Percentiles rank a stretch among this genome's conserved stretches.
Evolutionary conservation across 2,329 filamentous ascomycete genomes (phyloP).

Genomic region (Aspergillus japonicus): DNA sequence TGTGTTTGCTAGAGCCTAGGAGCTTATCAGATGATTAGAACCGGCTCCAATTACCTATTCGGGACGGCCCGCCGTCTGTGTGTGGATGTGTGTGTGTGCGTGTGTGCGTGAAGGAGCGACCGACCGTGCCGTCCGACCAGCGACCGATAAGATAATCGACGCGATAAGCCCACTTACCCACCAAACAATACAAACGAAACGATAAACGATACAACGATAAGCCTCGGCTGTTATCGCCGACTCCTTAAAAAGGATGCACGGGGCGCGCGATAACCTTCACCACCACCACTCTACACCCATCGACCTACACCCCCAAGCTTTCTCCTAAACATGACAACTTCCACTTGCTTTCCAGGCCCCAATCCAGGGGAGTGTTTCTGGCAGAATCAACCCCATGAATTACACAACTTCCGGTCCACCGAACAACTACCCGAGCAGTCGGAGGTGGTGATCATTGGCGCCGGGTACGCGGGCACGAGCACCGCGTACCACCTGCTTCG

Average conservation of each 20-base stretch:
- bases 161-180: neutral
- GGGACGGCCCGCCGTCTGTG: neutral
- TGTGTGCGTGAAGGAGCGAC: neutral
- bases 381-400: slow-evolving; percentile 39
- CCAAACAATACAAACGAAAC: neutral
- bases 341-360: slow-evolving; percentile 2
- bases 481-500: slow-evolving; percentile 43
- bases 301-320: neutral
- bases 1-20: neutral
- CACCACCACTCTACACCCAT: neutral
- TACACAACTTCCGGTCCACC: slow-evolving; percentile 44
- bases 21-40: neutral
- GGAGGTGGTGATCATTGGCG: slow-evolving; percentile 49
- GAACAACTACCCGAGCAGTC: slow-evolving; percentile 23
- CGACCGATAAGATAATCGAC: neutral
- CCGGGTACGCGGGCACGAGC: slow-evolving; percentile 47
- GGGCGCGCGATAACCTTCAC: neutral
- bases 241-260: neutral
- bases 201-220: neutral
- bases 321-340: neutral
- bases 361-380: slow-evolving; percentile 36
- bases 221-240: neutral
- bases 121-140: neutral
- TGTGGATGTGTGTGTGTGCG: neutral
- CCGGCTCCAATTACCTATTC: neutral